Base-by-base conservation (phyloP, 345 rosid species). In the Arabis hirsuta region DNA sequence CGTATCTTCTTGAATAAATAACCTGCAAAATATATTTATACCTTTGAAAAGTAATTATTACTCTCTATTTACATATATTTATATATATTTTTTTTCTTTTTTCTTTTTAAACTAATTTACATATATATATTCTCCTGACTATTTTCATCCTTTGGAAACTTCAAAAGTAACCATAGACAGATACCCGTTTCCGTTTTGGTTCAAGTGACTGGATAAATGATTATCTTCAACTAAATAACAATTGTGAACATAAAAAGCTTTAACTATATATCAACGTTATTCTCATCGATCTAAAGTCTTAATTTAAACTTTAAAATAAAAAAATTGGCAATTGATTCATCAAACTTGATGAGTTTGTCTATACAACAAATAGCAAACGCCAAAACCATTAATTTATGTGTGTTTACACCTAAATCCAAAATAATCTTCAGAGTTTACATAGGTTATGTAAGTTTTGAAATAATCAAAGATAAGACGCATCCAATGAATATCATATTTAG, bases 1-100 rank as follows among this genome's bases (percentile, higher is more conserved):
- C 16, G 52, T 69, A 69, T 62, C 70, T 69, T 76, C 70, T 45
- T 68, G 60, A 62, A 62, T 70, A 62, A 22, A 65, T 67, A 68
- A 62, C 58, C 64, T 46, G 29, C 16, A 68, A 27, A 68, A 12
- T 11, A 42, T 27, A 29, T 58, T 12, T 66, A 16, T 58, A 67
- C 11, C 43, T 74, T 59, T 51, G 13, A 42, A 66, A 58, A 12
- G 55, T 59, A 59, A 59, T 32, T 22, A 67, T 67, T 59, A 67
- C 78, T 41, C 22, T 50, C 47, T 32, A 7, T 29, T 44, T 57
- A 39, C 66, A 50, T 41, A 22, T 45, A 63, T 55, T 36, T 46
- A 6, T 11, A 73, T 19, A 48, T 34, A 7, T 24, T 26, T 69
- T 10, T 38, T 12, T 36, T 22, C 16, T 22, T 22, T 22, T 22